Evolutionary conservation across 805 yeast genomes (phyloP), one percentile per base, ranked within the genome.

Genomic region (Zygotorulaspora danielsina): DNA sequence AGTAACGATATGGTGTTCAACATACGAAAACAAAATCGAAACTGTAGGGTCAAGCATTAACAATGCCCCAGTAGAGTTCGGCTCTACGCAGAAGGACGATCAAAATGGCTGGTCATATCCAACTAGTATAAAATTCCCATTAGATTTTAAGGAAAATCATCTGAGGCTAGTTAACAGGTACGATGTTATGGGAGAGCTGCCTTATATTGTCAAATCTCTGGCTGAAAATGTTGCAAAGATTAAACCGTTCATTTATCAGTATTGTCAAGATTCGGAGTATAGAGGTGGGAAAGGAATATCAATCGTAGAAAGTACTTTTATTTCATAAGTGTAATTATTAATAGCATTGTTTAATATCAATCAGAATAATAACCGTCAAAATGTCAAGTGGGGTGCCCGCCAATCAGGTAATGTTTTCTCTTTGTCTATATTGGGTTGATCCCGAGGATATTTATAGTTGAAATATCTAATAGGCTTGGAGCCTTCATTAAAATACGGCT

Each of bases 101-200:
- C 84, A 78, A 43, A 79, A 78, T 16, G 89, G 87, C 27, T 85
- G 95, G 94, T 75, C 76, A 4, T 80, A 76, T 31, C 95, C 95
- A n/a, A 64, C 67, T 20, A 57, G 43, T 59, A 69, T 49, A 50
- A 57, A 44, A 44, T 59, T 52, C 42, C 58, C 42, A 50, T 63
- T 70, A 19, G 31, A 51, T 17, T 66, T 64, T 21, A 41, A 53
- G 21, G 56, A 57, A 27, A 85, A 86, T 36, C 56, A 66, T n/a
- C 68, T 86, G 50, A 63, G 62, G 17, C 63, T 83, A 40, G 78
- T 83, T 34, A 94, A 83, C 64, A 76, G 90, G 50, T 87, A 85
- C 44, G 95, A 87, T 58, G 93, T 86, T 40, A 79, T 87, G 87
- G 81, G 85, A 25, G 95, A 87, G 63, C 76, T 86, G 44, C 95